Evolutionary conservation across 768 basidiomycete species (phyloP).

Genomic region (Antrodiella citrinella): DNA sequence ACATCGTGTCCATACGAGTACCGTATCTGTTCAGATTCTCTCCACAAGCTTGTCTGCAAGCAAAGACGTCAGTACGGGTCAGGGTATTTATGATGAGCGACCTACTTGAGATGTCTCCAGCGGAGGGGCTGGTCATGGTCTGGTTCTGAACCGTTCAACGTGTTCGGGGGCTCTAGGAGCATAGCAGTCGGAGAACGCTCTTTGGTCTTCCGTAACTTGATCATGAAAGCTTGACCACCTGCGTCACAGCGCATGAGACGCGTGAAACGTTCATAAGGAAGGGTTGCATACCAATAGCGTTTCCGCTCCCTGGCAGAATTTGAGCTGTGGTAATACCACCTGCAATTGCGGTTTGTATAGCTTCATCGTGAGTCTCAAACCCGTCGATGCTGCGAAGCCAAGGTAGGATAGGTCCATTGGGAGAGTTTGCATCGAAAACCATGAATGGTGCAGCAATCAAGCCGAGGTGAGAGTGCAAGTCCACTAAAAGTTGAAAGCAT

Average conservation of each 20-base stretch:
- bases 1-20: slow-evolving; percentile 69
- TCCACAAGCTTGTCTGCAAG: slow-evolving; percentile 31
- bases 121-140: slow-evolving; percentile 36
- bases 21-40: slow-evolving; percentile 29
- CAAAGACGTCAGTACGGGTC: neutral
- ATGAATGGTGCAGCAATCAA: slow-evolving; percentile 53
- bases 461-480: slow-evolving; percentile 65
- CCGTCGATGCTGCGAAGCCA: slow-evolving; percentile 81
- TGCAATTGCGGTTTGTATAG: slow-evolving; percentile 64
- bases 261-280: slow-evolving; percentile 16
- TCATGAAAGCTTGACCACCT: slow-evolving; percentile 85
- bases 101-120: slow-evolving; percentile 79
- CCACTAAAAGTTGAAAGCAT: slow-evolving; percentile 17
- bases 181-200: slow-evolving; percentile 74
- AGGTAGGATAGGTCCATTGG: slow-evolving; percentile 60
- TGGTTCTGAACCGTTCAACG: slow-evolving; percentile 38
- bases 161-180: slow-evolving; percentile 77
- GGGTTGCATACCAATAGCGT: slow-evolving; percentile 59
- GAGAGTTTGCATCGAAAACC: slow-evolving; percentile 42
- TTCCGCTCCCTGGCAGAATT: slow-evolving; percentile 68
- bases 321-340: slow-evolving; percentile 87
- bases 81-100: slow-evolving; percentile 5
- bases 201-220: slow-evolving; percentile 74
- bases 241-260: neutral
- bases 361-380: slow-evolving; percentile 79